These are phyloP conservation scores for Sextonia rubra DNA, from an alignment of 164 flowering plant species.

Conservation along the genomic window DNA sequence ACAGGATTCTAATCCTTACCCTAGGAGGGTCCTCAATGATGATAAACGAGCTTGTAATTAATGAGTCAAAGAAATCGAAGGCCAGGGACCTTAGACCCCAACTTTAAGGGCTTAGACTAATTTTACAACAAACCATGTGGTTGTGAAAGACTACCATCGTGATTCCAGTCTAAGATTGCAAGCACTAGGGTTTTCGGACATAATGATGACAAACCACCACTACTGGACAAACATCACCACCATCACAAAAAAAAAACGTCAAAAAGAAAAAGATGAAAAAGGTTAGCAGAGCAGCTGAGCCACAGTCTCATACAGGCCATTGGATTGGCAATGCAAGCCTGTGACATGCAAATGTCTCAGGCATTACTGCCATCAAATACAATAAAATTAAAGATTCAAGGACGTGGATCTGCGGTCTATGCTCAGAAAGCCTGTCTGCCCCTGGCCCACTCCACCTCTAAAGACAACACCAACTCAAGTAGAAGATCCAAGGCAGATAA, in stretches of 20 bases:
- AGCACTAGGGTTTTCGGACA: not conserved
- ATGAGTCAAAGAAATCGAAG: too few relatives aligned
- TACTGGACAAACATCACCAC: slow-evolving; percentile 1
- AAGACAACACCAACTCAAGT: slow-evolving; percentile 13
- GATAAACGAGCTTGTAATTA: too few relatives aligned
- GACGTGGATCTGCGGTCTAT: slow-evolving; percentile 3
- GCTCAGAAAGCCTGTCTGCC: slow-evolving; percentile 9
- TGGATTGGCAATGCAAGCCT: not conserved
- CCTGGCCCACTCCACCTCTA: slow-evolving; percentile 7
- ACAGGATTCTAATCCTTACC: too few relatives aligned
- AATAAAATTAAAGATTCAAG: slow-evolving; percentile 1
- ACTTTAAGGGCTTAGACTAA: too few relatives aligned
- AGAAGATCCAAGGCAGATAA: slow-evolving; percentile 11
- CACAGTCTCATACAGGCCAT: not conserved
- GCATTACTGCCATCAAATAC: not conserved
- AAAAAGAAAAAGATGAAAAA: not conserved
- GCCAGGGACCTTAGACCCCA: too few relatives aligned
- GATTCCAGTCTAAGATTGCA: too few relatives aligned
- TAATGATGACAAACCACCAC: not conserved
- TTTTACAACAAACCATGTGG: too few relatives aligned
- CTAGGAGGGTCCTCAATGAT: too few relatives aligned
- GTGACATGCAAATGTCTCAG: not conserved
- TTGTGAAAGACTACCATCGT: too few relatives aligned
- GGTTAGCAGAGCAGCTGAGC: not conserved
- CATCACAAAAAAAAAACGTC: not conserved